Percentiles rank a stretch among this genome's conserved stretches.
Conservation (phyloP, 768 basidiomycete species). For the Suillus occidentalis region DNA sequence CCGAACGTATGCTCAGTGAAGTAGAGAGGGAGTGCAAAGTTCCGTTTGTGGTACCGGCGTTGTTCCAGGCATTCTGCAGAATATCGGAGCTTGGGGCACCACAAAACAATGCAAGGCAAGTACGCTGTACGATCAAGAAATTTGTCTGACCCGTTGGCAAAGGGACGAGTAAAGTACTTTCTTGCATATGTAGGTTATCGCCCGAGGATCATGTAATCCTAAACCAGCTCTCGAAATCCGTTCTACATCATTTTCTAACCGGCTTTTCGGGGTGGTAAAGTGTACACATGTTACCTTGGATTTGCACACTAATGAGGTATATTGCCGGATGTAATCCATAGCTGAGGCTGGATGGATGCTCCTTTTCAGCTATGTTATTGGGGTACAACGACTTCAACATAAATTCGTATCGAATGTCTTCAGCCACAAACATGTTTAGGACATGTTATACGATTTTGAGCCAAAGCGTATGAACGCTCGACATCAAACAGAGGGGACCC, state of each 20-base stretch:
- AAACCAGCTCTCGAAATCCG: not conserved
- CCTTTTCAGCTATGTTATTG: not conserved
- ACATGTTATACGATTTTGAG: not conserved
- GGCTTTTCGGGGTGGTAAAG: not conserved
- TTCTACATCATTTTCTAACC: not conserved
- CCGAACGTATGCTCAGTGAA: conserved; percentile 46
- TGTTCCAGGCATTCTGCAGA: conserved; percentile 53
- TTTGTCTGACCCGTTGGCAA: not conserved
- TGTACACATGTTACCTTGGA: not conserved
- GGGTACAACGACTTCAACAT: not conserved
- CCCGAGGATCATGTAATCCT: not conserved
- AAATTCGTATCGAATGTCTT: not conserved
- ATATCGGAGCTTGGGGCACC: conserved; percentile 40
- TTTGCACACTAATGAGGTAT: not conserved
- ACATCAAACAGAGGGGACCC: not conserved
- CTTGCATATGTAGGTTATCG: no score
- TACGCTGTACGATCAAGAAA: not conserved
- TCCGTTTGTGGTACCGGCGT: conserved; percentile 60
- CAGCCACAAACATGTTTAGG: not conserved
- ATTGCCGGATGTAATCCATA: not conserved
- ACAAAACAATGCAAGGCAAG: not conserved
- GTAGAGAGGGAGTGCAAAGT: conserved; percentile 48
- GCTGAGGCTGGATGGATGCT: not conserved
- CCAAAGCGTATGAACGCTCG: not conserved
- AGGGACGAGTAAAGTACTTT: not conserved